phyloP scores from a whole-genome alignment of 164 flowering plant genomes.

The Stephania yunnanensis region DNA sequence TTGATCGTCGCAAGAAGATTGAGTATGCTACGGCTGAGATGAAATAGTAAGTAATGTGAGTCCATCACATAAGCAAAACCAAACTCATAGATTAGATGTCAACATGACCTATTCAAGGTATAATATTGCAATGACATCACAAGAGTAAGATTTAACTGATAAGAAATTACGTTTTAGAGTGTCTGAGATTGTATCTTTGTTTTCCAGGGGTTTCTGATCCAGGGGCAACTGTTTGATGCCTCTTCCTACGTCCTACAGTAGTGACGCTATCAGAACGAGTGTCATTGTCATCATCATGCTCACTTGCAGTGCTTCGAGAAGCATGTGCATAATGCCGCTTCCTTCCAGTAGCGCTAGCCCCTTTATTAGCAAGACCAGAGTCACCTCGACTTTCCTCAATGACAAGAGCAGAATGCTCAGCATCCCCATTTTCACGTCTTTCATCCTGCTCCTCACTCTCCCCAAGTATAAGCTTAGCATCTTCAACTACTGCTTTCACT shows the following conservation, averaged over 20 bases:
- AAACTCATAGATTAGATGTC: no score
- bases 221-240: constrained; percentile 44
- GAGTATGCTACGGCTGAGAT: no score
- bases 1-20: no score
- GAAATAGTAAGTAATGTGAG: no score
- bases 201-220: constrained; percentile 45
- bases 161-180: constrained; percentile 44
- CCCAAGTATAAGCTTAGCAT: constrained; percentile 47
- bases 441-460: constrained; percentile 23
- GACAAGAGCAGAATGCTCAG: constrained; percentile 21
- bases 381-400: constrained; percentile 33
- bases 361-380: constrained; percentile 24
- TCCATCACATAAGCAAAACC: no score
- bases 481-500: constrained; percentile 60
- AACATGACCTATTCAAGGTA: no score
- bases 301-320: constrained; percentile 43
- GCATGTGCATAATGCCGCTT: constrained; percentile 42
- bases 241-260: constrained; percentile 55
- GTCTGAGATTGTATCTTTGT: constrained; percentile 77
- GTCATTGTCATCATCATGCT: constrained; percentile 56
- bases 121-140: no score
- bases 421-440: constrained; percentile 19
- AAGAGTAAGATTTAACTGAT: no score
- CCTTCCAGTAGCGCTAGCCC: constrained; percentile 23
- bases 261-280: constrained; percentile 59